Evolutionary conservation across 2,329 filamentous ascomycete species (phyloP).

Genomic region (Chaetomiaceae sp.): DNA sequence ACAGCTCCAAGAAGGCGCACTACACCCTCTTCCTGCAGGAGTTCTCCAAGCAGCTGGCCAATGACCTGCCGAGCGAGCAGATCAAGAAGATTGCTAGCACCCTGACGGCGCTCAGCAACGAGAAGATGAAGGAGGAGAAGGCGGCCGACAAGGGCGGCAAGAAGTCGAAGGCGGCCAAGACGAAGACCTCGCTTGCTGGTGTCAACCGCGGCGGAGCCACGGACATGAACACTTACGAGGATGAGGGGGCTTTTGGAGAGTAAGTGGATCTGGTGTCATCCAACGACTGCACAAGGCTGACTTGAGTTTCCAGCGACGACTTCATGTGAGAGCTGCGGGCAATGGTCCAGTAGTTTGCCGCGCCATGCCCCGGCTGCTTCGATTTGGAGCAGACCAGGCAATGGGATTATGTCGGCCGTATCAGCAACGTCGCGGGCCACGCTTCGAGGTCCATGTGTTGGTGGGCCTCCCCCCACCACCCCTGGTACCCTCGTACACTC

Average conservation of each 20-base stretch:
- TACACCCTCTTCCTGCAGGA: slow-evolving; percentile 88
- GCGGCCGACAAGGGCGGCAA: slow-evolving; percentile 86
- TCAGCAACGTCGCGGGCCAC: too few relatives aligned
- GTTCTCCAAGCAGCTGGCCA: slow-evolving; percentile 78
- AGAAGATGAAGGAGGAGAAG: slow-evolving; percentile 99
- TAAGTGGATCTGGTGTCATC: slow-evolving; percentile 13
- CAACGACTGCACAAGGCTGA: neutral
- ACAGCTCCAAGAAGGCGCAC: slow-evolving; percentile 79
- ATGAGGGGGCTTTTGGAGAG: slow-evolving; percentile 71
- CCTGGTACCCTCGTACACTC: too few relatives aligned
- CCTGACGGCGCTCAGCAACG: slow-evolving; percentile 85
- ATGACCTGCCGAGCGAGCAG: slow-evolving; percentile 83
- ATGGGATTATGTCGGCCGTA: too few relatives aligned
- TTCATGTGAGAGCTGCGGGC: slow-evolving; percentile 60
- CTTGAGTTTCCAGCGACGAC: slow-evolving; percentile 49
- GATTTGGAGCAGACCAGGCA: too few relatives aligned
- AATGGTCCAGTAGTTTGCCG: slow-evolving; percentile 13
- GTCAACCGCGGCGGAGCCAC: slow-evolving; percentile 52
- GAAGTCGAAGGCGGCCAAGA: slow-evolving; percentile 96
- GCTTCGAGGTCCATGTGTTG: too few relatives aligned
- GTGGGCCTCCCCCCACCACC: too few relatives aligned
- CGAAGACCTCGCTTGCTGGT: slow-evolving; percentile 71
- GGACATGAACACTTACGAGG: slow-evolving; percentile 67
- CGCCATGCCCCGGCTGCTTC: neutral
- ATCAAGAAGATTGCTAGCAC: slow-evolving; percentile 92